Evolutionary conservation across 2,329 filamentous ascomycete species (phyloP).

Genomic region (Penicillium freii): DNA sequence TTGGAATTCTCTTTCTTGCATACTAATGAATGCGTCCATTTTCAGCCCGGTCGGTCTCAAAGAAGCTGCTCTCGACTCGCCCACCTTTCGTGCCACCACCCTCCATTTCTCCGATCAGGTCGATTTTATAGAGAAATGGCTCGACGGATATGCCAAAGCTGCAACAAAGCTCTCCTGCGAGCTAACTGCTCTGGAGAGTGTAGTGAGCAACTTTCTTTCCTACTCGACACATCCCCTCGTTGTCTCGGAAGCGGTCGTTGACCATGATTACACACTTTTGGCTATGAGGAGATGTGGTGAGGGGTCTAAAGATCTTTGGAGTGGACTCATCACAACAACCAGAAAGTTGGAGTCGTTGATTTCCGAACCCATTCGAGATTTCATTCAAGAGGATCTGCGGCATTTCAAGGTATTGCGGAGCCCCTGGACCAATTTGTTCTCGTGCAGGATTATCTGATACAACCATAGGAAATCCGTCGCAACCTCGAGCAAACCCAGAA

Average conservation of each 20-base stretch:
- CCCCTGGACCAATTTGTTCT: slow-evolving; percentile 2
- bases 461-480: slow-evolving; percentile 63
- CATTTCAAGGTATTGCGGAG: slow-evolving; percentile 66
- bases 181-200: slow-evolving; percentile 72
- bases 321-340: slow-evolving; percentile 67
- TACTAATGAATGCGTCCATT: slow-evolving; percentile 14
- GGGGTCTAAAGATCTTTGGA: slow-evolving; percentile 84
- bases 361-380: slow-evolving; percentile 76
- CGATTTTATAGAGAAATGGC: slow-evolving; percentile 88
- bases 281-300: slow-evolving; percentile 83
- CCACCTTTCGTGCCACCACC: slow-evolving; percentile 85
- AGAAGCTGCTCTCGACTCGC: slow-evolving; percentile 94
- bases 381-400: slow-evolving; percentile 75
- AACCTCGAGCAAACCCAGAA: slow-evolving; percentile 77
- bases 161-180: slow-evolving; percentile 62
- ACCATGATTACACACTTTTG: slow-evolving; percentile 91
- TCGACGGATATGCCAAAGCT: slow-evolving; percentile 67
- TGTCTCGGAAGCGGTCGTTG: slow-evolving; percentile 78
- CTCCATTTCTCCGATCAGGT: slow-evolving; percentile 88
- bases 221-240: slow-evolving; percentile 71
- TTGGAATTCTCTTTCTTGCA: background rate
- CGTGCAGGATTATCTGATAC: slow-evolving; percentile 2
- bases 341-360: slow-evolving; percentile 75
- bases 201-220: slow-evolving; percentile 72
- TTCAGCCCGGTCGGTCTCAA: slow-evolving; percentile 78